These are phyloP conservation scores for Entonaema liquescens DNA, from an alignment of 495 filamentous ascomycete species.

Conservation along the genomic window DNA sequence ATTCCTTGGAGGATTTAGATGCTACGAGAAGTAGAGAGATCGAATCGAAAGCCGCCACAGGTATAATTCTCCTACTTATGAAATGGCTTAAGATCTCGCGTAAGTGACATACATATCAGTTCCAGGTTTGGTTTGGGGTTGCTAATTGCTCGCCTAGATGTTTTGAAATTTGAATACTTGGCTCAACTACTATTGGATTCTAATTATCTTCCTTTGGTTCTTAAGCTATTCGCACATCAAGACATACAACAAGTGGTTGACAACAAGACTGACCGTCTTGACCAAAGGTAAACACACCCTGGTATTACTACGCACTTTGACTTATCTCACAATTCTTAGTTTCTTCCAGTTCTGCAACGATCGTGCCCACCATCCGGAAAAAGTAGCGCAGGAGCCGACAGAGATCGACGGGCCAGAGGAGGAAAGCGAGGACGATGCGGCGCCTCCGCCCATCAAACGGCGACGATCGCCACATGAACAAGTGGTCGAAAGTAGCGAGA, in stretches of 20 bases:
- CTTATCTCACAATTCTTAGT: slow-evolving; percentile 54
- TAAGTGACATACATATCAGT: slow-evolving; percentile 55
- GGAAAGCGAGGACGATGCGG: slow-evolving; percentile 73
- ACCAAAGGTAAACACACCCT: slow-evolving; percentile 76
- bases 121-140: not conserved
- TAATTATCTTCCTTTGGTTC: slow-evolving; percentile 88
- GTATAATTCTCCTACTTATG: slow-evolving; percentile 80
- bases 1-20: slow-evolving; percentile 75
- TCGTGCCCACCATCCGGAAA: slow-evolving; percentile 44
- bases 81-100: slow-evolving; percentile 98
- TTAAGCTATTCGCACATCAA: slow-evolving; percentile 92
- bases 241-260: slow-evolving; percentile 91
- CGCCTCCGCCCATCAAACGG: slow-evolving; percentile 79
- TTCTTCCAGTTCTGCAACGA: slow-evolving; percentile 90
- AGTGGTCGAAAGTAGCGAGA: slow-evolving; percentile 30
- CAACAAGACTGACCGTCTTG: slow-evolving; percentile 80
- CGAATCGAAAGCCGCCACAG: slow-evolving; percentile 87
- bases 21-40: slow-evolving; percentile 83
- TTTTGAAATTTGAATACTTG: slow-evolving; percentile 95
- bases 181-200: slow-evolving; percentile 92
- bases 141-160: slow-evolving; percentile 66
- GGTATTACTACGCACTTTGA: not conserved
- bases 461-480: slow-evolving; percentile 59
- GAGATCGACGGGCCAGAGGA: slow-evolving; percentile 44
- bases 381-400: slow-evolving; percentile 27